phyloP scores from a whole-genome alignment of 768 basidiomycete species.

The Hemileccinum rubropunctum region DNA sequence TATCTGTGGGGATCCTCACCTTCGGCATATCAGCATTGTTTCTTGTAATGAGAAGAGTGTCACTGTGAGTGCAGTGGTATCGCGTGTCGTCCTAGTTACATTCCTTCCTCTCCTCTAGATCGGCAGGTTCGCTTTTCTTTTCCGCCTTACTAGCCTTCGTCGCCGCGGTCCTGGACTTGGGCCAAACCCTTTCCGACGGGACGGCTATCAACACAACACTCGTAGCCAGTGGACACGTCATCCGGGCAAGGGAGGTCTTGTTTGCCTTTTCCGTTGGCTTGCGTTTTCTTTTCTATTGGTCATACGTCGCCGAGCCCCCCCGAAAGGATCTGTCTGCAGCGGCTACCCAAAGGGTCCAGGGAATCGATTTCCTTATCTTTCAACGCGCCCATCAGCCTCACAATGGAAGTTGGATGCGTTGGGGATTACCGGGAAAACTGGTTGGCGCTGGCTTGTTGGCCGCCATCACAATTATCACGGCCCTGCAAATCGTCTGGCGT shows the following conservation, averaged over 20 bases:
- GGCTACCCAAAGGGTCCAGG: slow-evolving; percentile 11
- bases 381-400: slow-evolving; percentile 33
- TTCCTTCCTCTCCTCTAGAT: slow-evolving; percentile 26
- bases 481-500: slow-evolving; percentile 67
- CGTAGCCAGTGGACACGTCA: slow-evolving; percentile 30
- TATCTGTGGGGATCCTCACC: slow-evolving; percentile 62
- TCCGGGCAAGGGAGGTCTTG: slow-evolving; percentile 56
- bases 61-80: slow-evolving; percentile 40
- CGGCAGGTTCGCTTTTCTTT: slow-evolving; percentile 50
- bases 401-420: slow-evolving; percentile 63
- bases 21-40: slow-evolving; percentile 60
- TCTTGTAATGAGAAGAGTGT: slow-evolving; percentile 49
- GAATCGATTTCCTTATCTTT: slow-evolving; percentile 14
- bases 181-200: slow-evolving; percentile 46
- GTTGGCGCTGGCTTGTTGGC: slow-evolving; percentile 52
- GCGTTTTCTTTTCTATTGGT: slow-evolving; percentile 69
- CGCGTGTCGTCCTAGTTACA: background rate
- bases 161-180: slow-evolving; percentile 62
- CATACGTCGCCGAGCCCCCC: slow-evolving; percentile 58
- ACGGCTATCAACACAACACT: slow-evolving; percentile 23
- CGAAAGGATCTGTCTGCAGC: slow-evolving; percentile 31
- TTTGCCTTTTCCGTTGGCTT: slow-evolving; percentile 56
- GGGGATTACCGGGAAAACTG: slow-evolving; percentile 54
- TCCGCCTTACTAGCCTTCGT: slow-evolving; percentile 60
- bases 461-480: slow-evolving; percentile 43